Percentiles rank a stretch among this genome's conserved stretches.
Conservation (phyloP, 176 grass and related monocot genomes). For the Cenchrus fungigraminus region DNA sequence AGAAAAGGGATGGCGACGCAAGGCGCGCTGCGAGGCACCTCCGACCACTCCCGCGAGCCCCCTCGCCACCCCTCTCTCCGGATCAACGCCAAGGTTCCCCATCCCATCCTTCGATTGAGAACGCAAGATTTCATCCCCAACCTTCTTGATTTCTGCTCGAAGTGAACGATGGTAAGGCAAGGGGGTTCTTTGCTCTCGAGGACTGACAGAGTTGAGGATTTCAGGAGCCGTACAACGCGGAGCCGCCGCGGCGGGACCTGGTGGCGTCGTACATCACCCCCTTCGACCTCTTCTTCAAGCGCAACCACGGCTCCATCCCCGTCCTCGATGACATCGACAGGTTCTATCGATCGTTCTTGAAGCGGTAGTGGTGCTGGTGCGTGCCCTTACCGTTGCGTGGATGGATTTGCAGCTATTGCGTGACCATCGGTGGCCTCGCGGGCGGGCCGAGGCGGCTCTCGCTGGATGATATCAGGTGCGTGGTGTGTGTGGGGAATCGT, state of each 20-base stretch:
- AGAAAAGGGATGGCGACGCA: neutral
- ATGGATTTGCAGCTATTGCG: conserved; percentile 53
- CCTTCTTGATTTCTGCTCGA: neutral
- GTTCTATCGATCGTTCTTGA: neutral
- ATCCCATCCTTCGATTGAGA: too few species aligned
- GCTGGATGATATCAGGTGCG: conserved; percentile 67
- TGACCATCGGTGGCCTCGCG: conserved; percentile 59
- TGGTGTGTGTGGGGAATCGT: neutral
- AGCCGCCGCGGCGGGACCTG: conserved; percentile 56
- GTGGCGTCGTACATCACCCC: conserved; percentile 65
- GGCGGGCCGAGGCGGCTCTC: conserved; percentile 46
- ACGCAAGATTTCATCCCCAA: neutral
- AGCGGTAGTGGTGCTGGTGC: neutral
- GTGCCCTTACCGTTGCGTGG: neutral
- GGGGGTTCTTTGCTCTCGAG: too few species aligned
- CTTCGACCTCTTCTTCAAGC: conserved; percentile 75
- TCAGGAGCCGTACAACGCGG: conserved; percentile 84
- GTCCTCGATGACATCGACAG: conserved; percentile 55
- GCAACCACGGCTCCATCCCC: conserved; percentile 80
- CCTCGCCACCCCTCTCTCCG: conserved; percentile 64
- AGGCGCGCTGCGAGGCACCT: conserved; percentile 42
- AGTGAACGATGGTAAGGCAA: neutral
- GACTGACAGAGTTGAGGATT: too few species aligned
- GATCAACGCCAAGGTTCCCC: conserved; percentile 69
- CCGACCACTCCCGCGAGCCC: conserved; percentile 68